Base-by-base conservation (phyloP, 768 basidiomycete species). In the Hypholoma fasciculare region DNA sequence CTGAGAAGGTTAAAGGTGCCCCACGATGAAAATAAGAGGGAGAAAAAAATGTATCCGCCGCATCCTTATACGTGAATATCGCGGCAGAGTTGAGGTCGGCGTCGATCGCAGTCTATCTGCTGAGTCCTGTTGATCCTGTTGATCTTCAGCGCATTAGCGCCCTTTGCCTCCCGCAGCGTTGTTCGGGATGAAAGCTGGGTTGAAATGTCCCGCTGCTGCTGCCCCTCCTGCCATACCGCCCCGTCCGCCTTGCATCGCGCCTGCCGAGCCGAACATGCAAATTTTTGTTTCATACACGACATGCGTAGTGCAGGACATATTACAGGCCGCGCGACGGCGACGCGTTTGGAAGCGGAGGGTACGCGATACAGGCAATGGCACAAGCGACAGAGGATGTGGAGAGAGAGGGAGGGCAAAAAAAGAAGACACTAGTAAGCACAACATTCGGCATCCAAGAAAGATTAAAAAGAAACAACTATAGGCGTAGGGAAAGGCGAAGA, bases 181-280 rank as follows among this genome's bases (percentile, higher is more conserved):
- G 52, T 60, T 58, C 38, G 78, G 81, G 77, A 87, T 84, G 69
- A 91, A 90, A 19, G 87, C 85, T 3, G 89, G 88, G 68, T 90
- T 90, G 76, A 88, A 85, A 73, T 90, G 87, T 14, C 88, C 87
- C 65, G 79, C 79, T 58, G 65, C 40, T 17, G 40, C 40, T 17
- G 40, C 51, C 46, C 76, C 40, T 12, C 7, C 51, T 47, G 76
- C 73, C 61, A 63, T 67, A 59, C 74, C 78, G 51, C 82, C 80
- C 53, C 82, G 71, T 52, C 78, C 79, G 23, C 73, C 70, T 54
- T 74, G 71, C 76, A 83, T 78, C 77, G 80, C 81, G 78, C 60
- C 66, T 63, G 77, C 78, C 79, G 69, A 73, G 69, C 63, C 79
- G 69, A 73, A 69, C 63, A 48, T 49, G 27, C 52, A 37, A 44